phyloP scores from a whole-genome alignment of 495 filamentous ascomycete species.

The Neurospora sp. region DNA sequence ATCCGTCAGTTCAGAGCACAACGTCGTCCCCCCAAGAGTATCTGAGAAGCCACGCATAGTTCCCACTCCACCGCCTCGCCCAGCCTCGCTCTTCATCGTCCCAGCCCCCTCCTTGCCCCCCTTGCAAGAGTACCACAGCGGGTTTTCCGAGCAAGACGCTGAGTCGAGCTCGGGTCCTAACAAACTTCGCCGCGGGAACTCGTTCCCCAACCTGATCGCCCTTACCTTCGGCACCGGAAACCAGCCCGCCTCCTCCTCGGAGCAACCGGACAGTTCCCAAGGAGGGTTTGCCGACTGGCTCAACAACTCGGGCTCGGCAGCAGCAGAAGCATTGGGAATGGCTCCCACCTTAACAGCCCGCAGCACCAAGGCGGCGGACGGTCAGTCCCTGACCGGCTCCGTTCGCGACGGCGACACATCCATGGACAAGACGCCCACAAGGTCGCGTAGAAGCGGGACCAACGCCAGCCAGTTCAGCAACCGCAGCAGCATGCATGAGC shows the following conservation, averaged over 20 bases:
- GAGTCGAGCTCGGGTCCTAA: slow-evolving; percentile 7
- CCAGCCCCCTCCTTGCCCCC: slow-evolving; percentile 13
- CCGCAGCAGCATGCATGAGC: slow-evolving; percentile 1
- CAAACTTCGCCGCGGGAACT: slow-evolving; percentile 34
- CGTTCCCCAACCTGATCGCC: slow-evolving; percentile 28
- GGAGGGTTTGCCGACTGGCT: slow-evolving; percentile 26
- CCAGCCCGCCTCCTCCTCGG: slow-evolving; percentile 20
- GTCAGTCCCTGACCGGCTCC: background rate
- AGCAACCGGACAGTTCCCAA: slow-evolving; percentile 20
- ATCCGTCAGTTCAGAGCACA: background rate
- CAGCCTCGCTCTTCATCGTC: slow-evolving; percentile 9
- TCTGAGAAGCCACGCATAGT: slow-evolving; percentile 14
- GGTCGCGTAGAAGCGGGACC: slow-evolving; percentile 10
- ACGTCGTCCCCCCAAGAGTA: slow-evolving; percentile 9
- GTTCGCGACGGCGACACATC: slow-evolving; percentile 7
- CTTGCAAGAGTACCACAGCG: slow-evolving; percentile 27
- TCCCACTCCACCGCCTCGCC: slow-evolving; percentile 6
- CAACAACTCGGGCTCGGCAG: slow-evolving; percentile 14
- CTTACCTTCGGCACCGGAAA: slow-evolving; percentile 21
- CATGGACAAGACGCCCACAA: slow-evolving; percentile 23
- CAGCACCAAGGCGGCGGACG: background rate
- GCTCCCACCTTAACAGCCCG: background rate
- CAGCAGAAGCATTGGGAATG: background rate
- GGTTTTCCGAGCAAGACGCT: slow-evolving; percentile 21
- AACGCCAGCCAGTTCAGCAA: background rate